Percentiles rank a stretch among this genome's conserved stretches.
Conservation (phyloP, 108 stramenopile genomes). For the Skeletonema marinoi region DNA sequence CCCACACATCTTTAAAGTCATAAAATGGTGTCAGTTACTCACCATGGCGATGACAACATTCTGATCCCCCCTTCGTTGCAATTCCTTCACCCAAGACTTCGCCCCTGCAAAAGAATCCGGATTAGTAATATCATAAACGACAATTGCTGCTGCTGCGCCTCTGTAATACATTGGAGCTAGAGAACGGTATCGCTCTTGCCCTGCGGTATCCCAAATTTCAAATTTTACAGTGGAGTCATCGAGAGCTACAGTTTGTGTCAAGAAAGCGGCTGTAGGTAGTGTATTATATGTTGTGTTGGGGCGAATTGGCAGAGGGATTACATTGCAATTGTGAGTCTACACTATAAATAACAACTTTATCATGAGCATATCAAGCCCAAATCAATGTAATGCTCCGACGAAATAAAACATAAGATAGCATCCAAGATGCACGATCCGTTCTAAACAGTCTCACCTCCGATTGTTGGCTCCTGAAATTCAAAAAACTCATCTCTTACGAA, state of each 20-base stretch:
- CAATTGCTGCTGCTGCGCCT: conserved; percentile 89
- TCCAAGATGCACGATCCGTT: background rate
- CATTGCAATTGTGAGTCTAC: conserved; percentile 7
- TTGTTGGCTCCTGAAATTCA: conserved; percentile 98
- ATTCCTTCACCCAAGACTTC: conserved; percentile 98
- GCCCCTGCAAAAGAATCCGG: conserved; percentile 96
- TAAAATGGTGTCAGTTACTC: background rate
- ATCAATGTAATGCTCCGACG: background rate
- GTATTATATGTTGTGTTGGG: background rate
- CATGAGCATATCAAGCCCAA: background rate
- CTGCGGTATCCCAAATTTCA: conserved; percentile 99
- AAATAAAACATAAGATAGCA: background rate
- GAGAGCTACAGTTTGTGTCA: conserved; percentile 94
- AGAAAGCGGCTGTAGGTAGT: conserved; percentile 82
- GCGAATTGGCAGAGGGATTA: background rate
- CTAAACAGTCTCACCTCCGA: conserved; percentile 77
- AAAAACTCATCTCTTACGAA: conserved; percentile 99
- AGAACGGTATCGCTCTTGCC: conserved; percentile 73
- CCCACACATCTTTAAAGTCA: background rate
- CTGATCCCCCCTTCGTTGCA: conserved; percentile 96
- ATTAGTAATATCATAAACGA: conserved; percentile 98
- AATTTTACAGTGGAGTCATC: conserved; percentile 97
- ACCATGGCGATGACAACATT: conserved; percentile 97
- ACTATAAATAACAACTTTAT: background rate
- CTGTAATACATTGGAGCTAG: conserved; percentile 94